Percentiles rank a stretch among this genome's conserved stretches.
Conservation (phyloP, 768 basidiomycete genomes). For the Mycena capillaripes region DNA sequence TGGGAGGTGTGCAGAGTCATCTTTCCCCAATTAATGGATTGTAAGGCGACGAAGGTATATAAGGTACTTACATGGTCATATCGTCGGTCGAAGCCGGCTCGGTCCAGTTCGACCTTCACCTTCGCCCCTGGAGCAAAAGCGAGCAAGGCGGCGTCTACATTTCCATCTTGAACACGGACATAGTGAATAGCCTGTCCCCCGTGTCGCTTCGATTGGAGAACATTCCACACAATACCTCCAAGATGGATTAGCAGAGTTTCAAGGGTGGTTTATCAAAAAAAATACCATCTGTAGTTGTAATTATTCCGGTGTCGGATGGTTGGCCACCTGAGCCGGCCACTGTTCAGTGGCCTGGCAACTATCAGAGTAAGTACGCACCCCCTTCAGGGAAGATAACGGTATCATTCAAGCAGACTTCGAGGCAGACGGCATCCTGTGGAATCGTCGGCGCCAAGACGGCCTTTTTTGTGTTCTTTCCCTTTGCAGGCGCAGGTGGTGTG, state of each 20-base stretch:
- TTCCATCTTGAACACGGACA: conserved; percentile 59
- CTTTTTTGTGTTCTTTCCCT: conserved; percentile 69
- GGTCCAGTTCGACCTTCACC: conserved; percentile 68
- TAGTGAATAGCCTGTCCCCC: conserved; percentile 86
- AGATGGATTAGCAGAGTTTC: not conserved
- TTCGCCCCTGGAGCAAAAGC: conserved; percentile 65
- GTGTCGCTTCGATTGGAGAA: conserved; percentile 75
- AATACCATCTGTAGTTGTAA: conserved; percentile 60
- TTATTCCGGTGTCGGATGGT: conserved; percentile 77
- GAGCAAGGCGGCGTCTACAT: conserved; percentile 58
- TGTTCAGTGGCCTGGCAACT: no score
- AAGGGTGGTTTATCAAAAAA: no score
- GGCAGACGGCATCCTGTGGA: conserved; percentile 57
- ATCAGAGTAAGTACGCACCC: no score
- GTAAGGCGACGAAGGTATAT: conserved; percentile 38
- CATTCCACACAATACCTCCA: conserved; percentile 57
- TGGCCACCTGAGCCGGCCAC: no score
- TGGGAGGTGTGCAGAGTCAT: conserved; percentile 91
- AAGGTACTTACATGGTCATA: conserved; percentile 72
- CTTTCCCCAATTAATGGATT: conserved; percentile 47
- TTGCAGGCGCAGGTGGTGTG: conserved; percentile 55
- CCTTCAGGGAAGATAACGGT: conserved; percentile 89
- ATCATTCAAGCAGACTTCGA: conserved; percentile 81
- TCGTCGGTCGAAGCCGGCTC: conserved; percentile 73
- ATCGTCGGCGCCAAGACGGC: conserved; percentile 63